phyloP scores from a whole-genome alignment of 2,329 filamentous ascomycete species.

The Bipolaris victoriae region DNA sequence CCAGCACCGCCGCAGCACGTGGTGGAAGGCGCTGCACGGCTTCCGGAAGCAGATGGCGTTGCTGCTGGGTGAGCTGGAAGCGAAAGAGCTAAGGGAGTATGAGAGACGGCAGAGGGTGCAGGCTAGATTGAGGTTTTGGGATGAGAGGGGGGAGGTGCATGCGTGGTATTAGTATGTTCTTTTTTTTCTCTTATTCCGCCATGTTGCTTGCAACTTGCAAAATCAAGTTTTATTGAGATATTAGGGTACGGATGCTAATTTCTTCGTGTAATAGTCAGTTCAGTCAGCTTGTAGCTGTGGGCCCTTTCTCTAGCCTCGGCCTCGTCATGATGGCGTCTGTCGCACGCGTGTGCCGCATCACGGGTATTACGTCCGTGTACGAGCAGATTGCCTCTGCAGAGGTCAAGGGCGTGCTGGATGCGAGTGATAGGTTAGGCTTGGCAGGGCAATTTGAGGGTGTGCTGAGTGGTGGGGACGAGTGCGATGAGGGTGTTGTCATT shows the following conservation, averaged over 20 bases:
- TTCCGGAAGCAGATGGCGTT: conserved; percentile 70
- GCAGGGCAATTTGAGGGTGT: conserved; percentile 38
- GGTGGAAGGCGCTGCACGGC: conserved; percentile 78
- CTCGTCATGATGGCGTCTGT: conserved; percentile 53
- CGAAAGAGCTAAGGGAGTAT: conserved; percentile 19
- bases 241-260: conserved; percentile 2
- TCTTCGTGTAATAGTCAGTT: conserved; percentile 43
- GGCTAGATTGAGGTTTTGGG: conserved; percentile 48
- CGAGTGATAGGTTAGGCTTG: conserved; percentile 51
- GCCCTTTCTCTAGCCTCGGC: conserved; percentile 54
- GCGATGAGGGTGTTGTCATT: conserved; percentile 36
- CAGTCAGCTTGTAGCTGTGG: conserved; percentile 53
- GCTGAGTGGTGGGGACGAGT: conserved; percentile 38
- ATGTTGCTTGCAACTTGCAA: no score
- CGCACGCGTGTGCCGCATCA: conserved; percentile 49
- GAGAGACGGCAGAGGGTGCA: conserved; percentile 32
- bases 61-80: conserved; percentile 52
- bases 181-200: background rate
- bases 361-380: conserved; percentile 50
- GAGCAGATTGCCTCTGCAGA: conserved; percentile 52
- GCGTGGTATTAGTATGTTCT: conserved; percentile 47
- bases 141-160: conserved; percentile 42
- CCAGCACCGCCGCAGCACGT: conserved; percentile 80
- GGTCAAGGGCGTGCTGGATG: conserved; percentile 50
- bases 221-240: no score